phyloP scores from a whole-genome alignment of 176 grass and related monocot species.

The Hsuehochloa calcarea region DNA sequence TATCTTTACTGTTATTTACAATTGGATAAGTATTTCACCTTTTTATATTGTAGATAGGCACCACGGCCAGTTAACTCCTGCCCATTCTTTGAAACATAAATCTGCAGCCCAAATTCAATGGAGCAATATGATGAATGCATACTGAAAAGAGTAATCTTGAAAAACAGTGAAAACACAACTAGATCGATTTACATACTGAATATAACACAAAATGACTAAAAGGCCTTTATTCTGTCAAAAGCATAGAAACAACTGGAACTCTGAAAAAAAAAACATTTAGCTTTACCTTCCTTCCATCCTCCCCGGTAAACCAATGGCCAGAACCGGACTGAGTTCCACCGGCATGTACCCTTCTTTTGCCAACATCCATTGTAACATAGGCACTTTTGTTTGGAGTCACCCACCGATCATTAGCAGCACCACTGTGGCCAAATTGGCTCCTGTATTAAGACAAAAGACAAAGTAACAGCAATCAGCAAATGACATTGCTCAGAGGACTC shows the following conservation, averaged over 20 bases:
- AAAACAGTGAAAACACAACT: neutral
- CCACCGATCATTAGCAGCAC: slow-evolving; percentile 30
- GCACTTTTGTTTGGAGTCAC: slow-evolving; percentile 34
- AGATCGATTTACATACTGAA: neutral
- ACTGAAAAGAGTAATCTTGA: neutral
- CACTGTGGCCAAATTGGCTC: slow-evolving; percentile 28
- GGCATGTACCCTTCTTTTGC: slow-evolving; percentile 66
- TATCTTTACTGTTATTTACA: neutral
- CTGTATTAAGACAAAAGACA: slow-evolving; percentile 34
- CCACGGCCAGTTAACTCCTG: slow-evolving; percentile 60
- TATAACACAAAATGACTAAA: neutral
- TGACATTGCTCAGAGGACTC: slow-evolving; percentile 1
- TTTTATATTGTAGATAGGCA: slow-evolving; percentile 77
- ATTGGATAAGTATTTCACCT: slow-evolving; percentile 36
- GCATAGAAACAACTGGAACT: neutral
- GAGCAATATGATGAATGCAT: slow-evolving; percentile 26
- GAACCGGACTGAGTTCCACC: slow-evolving; percentile 58
- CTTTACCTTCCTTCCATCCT: slow-evolving; percentile 70
- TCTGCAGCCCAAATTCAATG: slow-evolving; percentile 51
- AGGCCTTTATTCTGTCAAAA: neutral
- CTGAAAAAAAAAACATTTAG: neutral
- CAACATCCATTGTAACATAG: slow-evolving; percentile 57
- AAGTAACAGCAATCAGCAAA: slow-evolving; percentile 13
- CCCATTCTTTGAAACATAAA: slow-evolving; percentile 79
- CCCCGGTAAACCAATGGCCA: slow-evolving; percentile 82